Percentiles rank a stretch among this genome's conserved stretches.
These are phyloP conservation scores for Curvularia spicifera DNA, from an alignment of 2,329 filamentous ascomycete genomes.

Conservation along the genomic window DNA sequence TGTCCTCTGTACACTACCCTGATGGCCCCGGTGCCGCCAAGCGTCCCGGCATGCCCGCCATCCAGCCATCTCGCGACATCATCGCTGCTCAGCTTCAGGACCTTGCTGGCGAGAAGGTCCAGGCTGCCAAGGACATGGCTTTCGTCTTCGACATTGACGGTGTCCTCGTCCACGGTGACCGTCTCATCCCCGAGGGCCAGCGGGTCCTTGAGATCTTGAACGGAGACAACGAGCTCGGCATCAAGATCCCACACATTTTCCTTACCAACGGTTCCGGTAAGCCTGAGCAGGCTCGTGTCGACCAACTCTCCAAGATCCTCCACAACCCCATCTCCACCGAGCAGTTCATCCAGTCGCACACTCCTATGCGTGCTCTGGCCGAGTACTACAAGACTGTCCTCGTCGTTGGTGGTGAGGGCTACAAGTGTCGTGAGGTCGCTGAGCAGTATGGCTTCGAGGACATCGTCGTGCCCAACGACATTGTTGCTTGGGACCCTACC, in stretches of 20 bases:
- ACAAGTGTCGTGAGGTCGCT: constrained; percentile 74
- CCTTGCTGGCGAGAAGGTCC: constrained; percentile 69
- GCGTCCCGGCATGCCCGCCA: constrained; percentile 64
- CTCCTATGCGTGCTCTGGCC: constrained; percentile 75
- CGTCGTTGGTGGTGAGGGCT: constrained; percentile 76
- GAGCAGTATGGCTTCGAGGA: constrained; percentile 77
- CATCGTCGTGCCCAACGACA: constrained; percentile 75
- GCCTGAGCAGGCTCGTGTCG: constrained; percentile 68
- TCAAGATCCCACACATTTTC: constrained; percentile 78
- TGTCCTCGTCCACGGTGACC: constrained; percentile 75
- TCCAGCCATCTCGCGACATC: constrained; percentile 69
- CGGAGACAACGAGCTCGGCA: constrained; percentile 77
- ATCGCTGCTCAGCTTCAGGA: constrained; percentile 74
- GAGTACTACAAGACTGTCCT: constrained; percentile 80
- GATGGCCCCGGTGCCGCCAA: constrained; percentile 54
- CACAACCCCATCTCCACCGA: constrained; percentile 69
- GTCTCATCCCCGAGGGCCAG: constrained; percentile 71
- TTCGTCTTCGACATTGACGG: constrained; percentile 82
- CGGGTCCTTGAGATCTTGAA: constrained; percentile 73
- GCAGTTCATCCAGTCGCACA: constrained; percentile 80
- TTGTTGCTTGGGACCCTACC: constrained; percentile 71
- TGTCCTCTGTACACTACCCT: constrained; percentile 66
- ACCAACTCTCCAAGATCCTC: constrained; percentile 72
- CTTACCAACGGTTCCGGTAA: constrained; percentile 78
- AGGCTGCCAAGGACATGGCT: constrained; percentile 77